Evolutionary conservation across 257 asterid species (phyloP).

Genomic region (Solanum boliviense): DNA sequence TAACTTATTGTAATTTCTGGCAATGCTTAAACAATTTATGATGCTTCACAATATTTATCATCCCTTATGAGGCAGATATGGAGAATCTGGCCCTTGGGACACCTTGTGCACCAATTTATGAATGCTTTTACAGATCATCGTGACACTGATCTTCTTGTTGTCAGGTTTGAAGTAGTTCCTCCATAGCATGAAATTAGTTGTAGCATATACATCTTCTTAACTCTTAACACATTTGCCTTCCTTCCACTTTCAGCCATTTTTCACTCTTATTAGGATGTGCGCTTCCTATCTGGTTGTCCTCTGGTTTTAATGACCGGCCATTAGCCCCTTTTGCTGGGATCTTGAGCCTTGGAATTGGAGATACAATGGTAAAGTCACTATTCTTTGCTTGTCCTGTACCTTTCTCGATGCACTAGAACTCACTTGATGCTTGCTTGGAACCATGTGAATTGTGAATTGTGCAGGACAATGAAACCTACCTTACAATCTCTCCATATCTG

Average conservation of each 20-base stretch:
- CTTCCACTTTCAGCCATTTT: slow-evolving; percentile 59
- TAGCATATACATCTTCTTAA: slow-evolving; percentile 1
- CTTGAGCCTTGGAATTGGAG: slow-evolving; percentile 96
- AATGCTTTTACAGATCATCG: slow-evolving; percentile 98
- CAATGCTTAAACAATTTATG: background rate
- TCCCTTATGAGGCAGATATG: slow-evolving; percentile 48
- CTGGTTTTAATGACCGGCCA: slow-evolving; percentile 79
- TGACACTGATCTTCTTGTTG: slow-evolving; percentile 92
- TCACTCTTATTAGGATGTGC: slow-evolving; percentile 93
- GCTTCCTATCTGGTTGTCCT: slow-evolving; percentile 87
- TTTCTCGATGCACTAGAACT: background rate
- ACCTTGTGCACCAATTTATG: slow-evolving; percentile 83
- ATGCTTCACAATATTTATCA: background rate
- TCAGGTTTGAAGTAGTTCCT: slow-evolving; percentile 45
- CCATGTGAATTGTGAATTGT: background rate
- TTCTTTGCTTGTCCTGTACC: background rate
- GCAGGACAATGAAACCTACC: background rate
- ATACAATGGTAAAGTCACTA: slow-evolving; percentile 69
- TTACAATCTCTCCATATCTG: background rate
- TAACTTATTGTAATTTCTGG: background rate
- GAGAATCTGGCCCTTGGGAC: slow-evolving; percentile 94
- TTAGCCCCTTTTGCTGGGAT: slow-evolving; percentile 97
- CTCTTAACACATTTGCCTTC: background rate
- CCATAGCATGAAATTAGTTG: background rate
- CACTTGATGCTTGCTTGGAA: background rate